phyloP scores from a whole-genome alignment of 148 eudicot species.

The Silene conica region DNA sequence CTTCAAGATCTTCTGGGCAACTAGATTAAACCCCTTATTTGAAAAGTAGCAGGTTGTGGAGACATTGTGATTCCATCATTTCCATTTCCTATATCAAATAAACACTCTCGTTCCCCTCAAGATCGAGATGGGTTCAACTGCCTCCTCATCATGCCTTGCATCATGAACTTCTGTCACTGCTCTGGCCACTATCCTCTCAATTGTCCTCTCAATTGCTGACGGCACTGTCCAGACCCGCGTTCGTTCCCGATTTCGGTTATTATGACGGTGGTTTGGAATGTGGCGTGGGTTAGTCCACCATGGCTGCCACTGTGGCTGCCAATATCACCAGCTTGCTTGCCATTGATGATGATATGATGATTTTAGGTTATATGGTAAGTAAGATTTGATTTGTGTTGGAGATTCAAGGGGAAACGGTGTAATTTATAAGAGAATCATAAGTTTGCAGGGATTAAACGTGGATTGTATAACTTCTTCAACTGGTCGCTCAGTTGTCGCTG shows the following conservation, averaged over 20 bases:
- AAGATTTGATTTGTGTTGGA: background rate
- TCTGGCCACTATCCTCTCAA: constrained; percentile 10
- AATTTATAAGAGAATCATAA: background rate
- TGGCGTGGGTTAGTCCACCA: constrained; percentile 18
- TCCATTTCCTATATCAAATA: constrained; percentile 11
- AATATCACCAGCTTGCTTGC: constrained; percentile 15
- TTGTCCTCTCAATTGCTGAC: background rate
- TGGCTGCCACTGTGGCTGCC: constrained; percentile 11
- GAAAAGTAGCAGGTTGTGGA: too few species aligned
- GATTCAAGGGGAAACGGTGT: background rate
- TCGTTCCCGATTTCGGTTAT: background rate
- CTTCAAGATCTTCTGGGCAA: too few species aligned
- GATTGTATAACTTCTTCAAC: too few species aligned
- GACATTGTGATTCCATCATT: constrained; percentile 15
- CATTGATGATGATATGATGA: background rate
- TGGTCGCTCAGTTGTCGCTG: too few species aligned
- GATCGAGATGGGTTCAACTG: background rate
- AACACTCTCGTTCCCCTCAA: background rate
- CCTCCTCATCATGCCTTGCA: constrained; percentile 7
- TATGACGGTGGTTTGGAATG: constrained; percentile 5
- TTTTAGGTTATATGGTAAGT: background rate
- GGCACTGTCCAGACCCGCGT: background rate
- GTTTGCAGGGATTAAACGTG: background rate
- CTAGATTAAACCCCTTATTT: too few species aligned
- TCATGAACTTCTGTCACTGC: constrained; percentile 16